phyloP scores from a whole-genome alignment of 2,329 filamentous ascomycete species.

The Xylogone sp. region DNA sequence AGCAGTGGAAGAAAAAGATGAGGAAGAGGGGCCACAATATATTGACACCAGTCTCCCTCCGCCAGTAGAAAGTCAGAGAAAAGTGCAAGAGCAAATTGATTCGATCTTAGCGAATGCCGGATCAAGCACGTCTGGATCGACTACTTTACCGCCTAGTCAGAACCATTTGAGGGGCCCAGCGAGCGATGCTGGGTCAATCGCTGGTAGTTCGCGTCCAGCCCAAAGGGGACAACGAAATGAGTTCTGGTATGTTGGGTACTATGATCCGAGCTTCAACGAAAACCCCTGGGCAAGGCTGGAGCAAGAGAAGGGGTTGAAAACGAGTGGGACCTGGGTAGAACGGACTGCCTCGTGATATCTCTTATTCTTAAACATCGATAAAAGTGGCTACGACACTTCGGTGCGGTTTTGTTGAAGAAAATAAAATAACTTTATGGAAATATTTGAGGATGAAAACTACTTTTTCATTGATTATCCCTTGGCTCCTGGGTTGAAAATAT shows the following conservation, averaged over 20 bases:
- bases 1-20: conserved; percentile 3
- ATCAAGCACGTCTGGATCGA: conserved; percentile 3
- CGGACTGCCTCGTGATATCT: not conserved
- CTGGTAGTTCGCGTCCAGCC: conserved; percentile 5
- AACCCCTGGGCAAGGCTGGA: conserved; percentile 68
- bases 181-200: conserved; percentile 12
- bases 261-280: conserved; percentile 64
- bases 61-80: conserved; percentile 33
- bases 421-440: too few relatives aligned
- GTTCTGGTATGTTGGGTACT: conserved; percentile 64
- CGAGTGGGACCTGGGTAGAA: conserved; percentile 43
- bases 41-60: conserved; percentile 20
- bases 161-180: not conserved
- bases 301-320: conserved; percentile 37
- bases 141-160: conserved; percentile 3
- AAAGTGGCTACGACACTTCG: not conserved
- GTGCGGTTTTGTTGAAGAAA: too few relatives aligned
- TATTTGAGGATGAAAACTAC: too few relatives aligned
- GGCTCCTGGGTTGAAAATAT: too few relatives aligned
- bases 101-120: conserved; percentile 15
- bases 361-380: not conserved
- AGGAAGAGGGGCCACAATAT: conserved; percentile 14
- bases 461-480: too few relatives aligned
- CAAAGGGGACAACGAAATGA: conserved; percentile 35
- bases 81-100: conserved; percentile 23